Evolutionary conservation across 805 yeast genomes (phyloP), one percentile per base, ranked within the genome.

Genomic region (Debaryomyces tyrocola): DNA sequence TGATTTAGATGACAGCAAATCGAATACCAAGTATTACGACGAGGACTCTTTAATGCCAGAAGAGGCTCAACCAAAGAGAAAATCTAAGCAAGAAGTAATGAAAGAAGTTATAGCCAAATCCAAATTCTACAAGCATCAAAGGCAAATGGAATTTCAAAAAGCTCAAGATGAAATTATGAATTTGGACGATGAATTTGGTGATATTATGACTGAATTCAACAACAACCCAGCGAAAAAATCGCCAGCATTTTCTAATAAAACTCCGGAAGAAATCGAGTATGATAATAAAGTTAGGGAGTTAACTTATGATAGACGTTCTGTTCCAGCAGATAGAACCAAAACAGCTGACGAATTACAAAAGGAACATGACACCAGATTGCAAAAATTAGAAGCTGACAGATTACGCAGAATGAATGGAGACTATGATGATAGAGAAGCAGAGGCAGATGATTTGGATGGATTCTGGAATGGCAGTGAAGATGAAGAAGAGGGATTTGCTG

Each of bases 41-140:
- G 79, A 67, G 18, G 77, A 65, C 40, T 51, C 53, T 27, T 41
- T 56, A 18, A 45, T 46, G 48, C 49, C 52, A 7, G 64, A 56
- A 8, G 62, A 51, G 4, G 63, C 56, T 1, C 67, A 58, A 40
- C 82, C 84, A 1, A 64, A 70, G n/a, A 77, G 82, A 48, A 85
- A 83, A 66, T 81, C 89, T 15, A 87, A 87, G 58, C 85, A 87
- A 33, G 95, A 87, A 64, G 92, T 87, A 33, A 87, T 87, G 95
- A 80, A 84, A 54, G 95, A 87, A 61, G 79, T 87, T 40, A 87
- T 87, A 48, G 90, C 94, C 33, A 87, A 87, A 65, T 85, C 94
- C 14, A 87, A 87, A 58, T 83, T 78, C 56, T 79, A 86, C 65
- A 87, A 85, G 58, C 84, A 83, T 31, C 87, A 86, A 63, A 80